phyloP scores from a whole-genome alignment of 176 grass and related monocot species.

The Poa pratensis region DNA sequence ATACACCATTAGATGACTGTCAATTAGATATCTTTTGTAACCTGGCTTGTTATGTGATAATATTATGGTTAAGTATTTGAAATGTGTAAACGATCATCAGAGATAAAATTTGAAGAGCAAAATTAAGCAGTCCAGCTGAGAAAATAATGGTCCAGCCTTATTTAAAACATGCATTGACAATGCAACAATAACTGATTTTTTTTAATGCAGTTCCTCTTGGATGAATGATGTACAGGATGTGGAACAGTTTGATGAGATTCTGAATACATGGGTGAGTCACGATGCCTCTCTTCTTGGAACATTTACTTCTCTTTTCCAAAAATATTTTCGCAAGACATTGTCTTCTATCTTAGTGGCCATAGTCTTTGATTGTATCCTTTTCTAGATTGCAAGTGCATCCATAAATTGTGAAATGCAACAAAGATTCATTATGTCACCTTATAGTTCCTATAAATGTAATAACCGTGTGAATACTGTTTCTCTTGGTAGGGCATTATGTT shows the following conservation, averaged over 20 bases:
- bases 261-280: conserved; percentile 84
- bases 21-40: background rate
- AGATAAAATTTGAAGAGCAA: conserved; percentile 5
- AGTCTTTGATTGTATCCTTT: conserved; percentile 13
- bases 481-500: conserved; percentile 82
- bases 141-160: background rate
- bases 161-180: conserved; percentile 12
- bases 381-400: background rate
- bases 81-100: background rate
- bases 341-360: background rate
- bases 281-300: background rate
- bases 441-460: conserved; percentile 25
- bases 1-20: background rate
- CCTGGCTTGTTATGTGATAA: background rate
- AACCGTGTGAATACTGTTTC: conserved; percentile 3
- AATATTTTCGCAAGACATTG: background rate
- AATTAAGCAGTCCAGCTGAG: conserved; percentile 2
- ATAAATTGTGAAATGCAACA: background rate
- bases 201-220: conserved; percentile 75
- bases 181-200: conserved; percentile 30
- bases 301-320: background rate
- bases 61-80: conserved; percentile 1
- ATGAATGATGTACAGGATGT: conserved; percentile 50
- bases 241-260: conserved; percentile 56
- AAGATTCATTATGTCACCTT: background rate